These are phyloP conservation scores for Fusarium armeniacum DNA, from an alignment of 2,329 filamentous ascomycete species.

Conservation along the genomic window DNA sequence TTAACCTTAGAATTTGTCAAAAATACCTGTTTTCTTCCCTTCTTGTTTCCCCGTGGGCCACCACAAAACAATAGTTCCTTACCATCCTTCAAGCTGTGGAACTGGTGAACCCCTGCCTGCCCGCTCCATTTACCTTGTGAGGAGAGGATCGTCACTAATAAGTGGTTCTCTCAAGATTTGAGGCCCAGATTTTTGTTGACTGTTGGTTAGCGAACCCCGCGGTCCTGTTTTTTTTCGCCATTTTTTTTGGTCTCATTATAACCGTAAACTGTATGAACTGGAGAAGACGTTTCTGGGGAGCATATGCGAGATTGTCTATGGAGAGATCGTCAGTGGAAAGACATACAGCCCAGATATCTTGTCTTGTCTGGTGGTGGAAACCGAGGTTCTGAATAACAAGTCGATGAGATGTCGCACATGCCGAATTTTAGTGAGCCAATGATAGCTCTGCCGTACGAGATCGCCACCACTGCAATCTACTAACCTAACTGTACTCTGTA, in stretches of 20 bases:
- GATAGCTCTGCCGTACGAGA: constrained; percentile 20
- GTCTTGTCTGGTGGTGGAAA: not conserved
- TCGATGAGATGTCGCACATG: not conserved
- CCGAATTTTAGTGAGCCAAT: constrained; percentile 25
- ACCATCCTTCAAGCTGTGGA: constrained; percentile 11
- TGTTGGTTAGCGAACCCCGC: constrained; percentile 24
- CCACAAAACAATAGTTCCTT: constrained; percentile 16
- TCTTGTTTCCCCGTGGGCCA: constrained; percentile 6
- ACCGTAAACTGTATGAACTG: not conserved
- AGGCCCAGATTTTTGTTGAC: constrained; percentile 7
- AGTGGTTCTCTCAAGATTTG: constrained; percentile 12
- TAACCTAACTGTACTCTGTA: not conserved
- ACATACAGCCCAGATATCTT: not conserved
- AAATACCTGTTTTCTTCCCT: not conserved
- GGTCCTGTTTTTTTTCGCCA: constrained; percentile 31
- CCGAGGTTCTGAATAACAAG: not conserved
- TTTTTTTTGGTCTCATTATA: not conserved
- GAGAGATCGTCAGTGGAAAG: constrained; percentile 25
- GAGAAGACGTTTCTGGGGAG: constrained; percentile 8
- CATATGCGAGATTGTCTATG: constrained; percentile 7
- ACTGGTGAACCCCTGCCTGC: not conserved
- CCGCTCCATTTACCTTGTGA: constrained; percentile 23
- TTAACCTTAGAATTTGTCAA: constrained; percentile 2
- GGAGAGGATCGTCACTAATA: constrained; percentile 31
- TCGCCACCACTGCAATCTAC: not conserved